phyloP scores from a whole-genome alignment of 805 yeast genomes.

The Candida ortonii region DNA sequence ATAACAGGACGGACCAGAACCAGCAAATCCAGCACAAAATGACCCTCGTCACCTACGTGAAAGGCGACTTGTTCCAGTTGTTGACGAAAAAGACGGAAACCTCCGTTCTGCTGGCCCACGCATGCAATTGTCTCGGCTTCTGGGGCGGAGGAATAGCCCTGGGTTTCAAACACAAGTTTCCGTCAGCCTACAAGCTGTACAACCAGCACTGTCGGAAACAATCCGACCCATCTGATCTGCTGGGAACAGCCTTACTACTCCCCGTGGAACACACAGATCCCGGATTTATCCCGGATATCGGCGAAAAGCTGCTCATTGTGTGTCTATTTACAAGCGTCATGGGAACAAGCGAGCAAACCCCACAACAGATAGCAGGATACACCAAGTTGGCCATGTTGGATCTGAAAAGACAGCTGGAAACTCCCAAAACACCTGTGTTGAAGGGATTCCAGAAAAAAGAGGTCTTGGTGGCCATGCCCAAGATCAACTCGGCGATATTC shows the following conservation, averaged over 20 bases:
- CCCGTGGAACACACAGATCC: slow-evolving; percentile 32
- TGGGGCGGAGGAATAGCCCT: slow-evolving; percentile 89
- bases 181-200: slow-evolving; percentile 53
- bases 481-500: slow-evolving; percentile 78
- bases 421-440: no score
- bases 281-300: slow-evolving; percentile 29
- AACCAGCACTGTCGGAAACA: slow-evolving; percentile 37
- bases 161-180: slow-evolving; percentile 51
- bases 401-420: slow-evolving; percentile 38
- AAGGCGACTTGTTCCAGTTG: slow-evolving; percentile 54
- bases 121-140: slow-evolving; percentile 73
- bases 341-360: slow-evolving; percentile 49
- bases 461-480: slow-evolving; percentile 56
- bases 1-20: no score
- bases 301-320: slow-evolving; percentile 40
- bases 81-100: slow-evolving; percentile 23
- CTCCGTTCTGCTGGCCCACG: slow-evolving; percentile 61
- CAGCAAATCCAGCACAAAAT: slow-evolving; percentile 8
- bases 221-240: slow-evolving; percentile 30
- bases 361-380: slow-evolving; percentile 44
- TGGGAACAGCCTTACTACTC: slow-evolving; percentile 56
- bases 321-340: slow-evolving; percentile 71
- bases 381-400: slow-evolving; percentile 52
- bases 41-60: slow-evolving; percentile 38
- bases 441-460: no score